Evolutionary conservation across 2,329 filamentous ascomycete species (phyloP).

Genomic region (Fusarium sp.): DNA sequence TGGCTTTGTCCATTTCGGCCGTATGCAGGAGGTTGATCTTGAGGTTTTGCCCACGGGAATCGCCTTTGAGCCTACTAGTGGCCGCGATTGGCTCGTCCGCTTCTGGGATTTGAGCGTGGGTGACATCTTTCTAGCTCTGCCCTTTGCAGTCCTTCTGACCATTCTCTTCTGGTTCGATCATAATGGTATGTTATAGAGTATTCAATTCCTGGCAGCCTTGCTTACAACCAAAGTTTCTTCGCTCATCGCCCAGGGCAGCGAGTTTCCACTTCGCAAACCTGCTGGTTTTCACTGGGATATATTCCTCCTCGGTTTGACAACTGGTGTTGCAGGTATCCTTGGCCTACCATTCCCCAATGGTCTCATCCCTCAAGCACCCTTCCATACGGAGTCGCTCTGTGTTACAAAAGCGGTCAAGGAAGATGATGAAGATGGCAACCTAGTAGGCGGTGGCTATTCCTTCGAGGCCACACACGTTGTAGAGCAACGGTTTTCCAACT

Average conservation of each 20-base stretch:
- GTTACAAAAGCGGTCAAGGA: slow-evolving; percentile 69
- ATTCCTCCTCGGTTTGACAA: slow-evolving; percentile 82
- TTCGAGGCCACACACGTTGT: slow-evolving; percentile 71
- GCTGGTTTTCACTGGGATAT: slow-evolving; percentile 89
- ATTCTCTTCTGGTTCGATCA: slow-evolving; percentile 92
- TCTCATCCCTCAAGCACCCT: slow-evolving; percentile 84
- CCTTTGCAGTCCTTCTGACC: slow-evolving; percentile 84
- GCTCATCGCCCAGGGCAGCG: slow-evolving; percentile 83
- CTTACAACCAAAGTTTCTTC: slow-evolving; percentile 68
- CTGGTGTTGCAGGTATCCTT: slow-evolving; percentile 77
- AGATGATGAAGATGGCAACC: slow-evolving; percentile 62
- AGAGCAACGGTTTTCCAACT: slow-evolving; percentile 82
- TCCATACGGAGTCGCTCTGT: slow-evolving; percentile 82
- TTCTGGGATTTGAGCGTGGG: slow-evolving; percentile 81
- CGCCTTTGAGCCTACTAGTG: slow-evolving; percentile 81
- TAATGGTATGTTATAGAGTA: slow-evolving; percentile 71
- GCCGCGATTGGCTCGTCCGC: slow-evolving; percentile 79
- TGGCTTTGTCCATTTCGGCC: slow-evolving; percentile 86
- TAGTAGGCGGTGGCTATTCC: slow-evolving; percentile 64
- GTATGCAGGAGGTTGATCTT: slow-evolving; percentile 77
- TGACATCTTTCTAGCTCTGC: slow-evolving; percentile 85
- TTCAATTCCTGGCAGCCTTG: neutral
- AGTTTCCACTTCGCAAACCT: slow-evolving; percentile 83
- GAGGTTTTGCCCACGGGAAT: slow-evolving; percentile 79
- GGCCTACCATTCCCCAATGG: slow-evolving; percentile 86